Evolutionary conservation across 176 grass and related monocot genomes (phyloP).

Genomic region (Cocos nucifera): DNA sequence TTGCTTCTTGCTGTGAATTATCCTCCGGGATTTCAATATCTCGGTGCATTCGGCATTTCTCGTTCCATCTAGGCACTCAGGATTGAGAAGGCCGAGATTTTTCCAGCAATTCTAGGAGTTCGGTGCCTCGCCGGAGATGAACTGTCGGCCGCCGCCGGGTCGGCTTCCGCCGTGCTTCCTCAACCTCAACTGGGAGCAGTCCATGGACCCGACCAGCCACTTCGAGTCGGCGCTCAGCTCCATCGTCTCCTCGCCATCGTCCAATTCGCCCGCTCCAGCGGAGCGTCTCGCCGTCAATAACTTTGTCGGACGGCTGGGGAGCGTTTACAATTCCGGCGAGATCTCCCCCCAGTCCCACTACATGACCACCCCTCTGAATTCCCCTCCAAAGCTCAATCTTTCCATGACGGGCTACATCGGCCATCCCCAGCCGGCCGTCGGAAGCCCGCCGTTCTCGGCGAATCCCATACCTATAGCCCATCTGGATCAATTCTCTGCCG

Average conservation of each 20-base stretch:
- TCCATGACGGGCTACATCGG: slow-evolving; percentile 52
- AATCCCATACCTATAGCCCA: slow-evolving; percentile 39
- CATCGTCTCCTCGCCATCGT: slow-evolving; percentile 52
- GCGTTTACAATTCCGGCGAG: slow-evolving; percentile 3
- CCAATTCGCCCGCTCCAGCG: slow-evolving; percentile 34
- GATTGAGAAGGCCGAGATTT: not conserved
- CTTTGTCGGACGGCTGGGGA: slow-evolving; percentile 1
- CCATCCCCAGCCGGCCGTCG: slow-evolving; percentile 26
- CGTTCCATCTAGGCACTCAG: not conserved
- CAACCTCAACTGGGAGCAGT: slow-evolving; percentile 88
- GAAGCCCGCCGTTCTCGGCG: slow-evolving; percentile 38
- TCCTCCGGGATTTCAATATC: slow-evolving; percentile 2
- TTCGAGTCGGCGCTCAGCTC: slow-evolving; percentile 3
- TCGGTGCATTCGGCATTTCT: slow-evolving; percentile 25
- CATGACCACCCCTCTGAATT: slow-evolving; percentile 41
- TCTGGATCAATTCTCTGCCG: slow-evolving; percentile 66
- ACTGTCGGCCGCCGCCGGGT: slow-evolving; percentile 45
- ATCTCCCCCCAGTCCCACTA: slow-evolving; percentile 57
- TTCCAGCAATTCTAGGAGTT: not conserved
- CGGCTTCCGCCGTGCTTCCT: slow-evolving; percentile 59
- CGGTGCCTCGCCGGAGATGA: slow-evolving; percentile 39
- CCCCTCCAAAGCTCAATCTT: slow-evolving; percentile 63
- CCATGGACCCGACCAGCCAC: slow-evolving; percentile 41
- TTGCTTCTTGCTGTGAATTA: slow-evolving; percentile 6
- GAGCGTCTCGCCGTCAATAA: slow-evolving; percentile 40